Base-by-base conservation (phyloP, 2,329 filamentous ascomycete species). In the Aspergillus neoniger region DNA sequence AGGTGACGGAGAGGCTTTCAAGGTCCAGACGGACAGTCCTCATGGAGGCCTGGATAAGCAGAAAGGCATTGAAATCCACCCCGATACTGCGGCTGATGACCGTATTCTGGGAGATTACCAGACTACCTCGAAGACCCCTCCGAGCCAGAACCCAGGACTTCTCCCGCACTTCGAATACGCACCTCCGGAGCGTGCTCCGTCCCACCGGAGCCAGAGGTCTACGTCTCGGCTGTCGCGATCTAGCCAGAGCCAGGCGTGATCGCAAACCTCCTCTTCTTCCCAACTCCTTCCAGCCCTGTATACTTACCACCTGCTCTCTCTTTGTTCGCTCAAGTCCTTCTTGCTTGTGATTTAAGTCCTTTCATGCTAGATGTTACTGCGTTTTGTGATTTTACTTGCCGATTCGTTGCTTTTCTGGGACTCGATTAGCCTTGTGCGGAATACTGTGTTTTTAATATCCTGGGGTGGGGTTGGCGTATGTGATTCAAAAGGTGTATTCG, bases 41-140 rank as follows among this genome's bases (percentile, higher is more conserved):
- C 74, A 77, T 51, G 74, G 75, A 7, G 77, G 76, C 0, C 62
- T 81, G 44, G 75, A 76, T 23, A 68, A 73, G 23, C 76, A 80
- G 28, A 70, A 73, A 28, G 80, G 80, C 21, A 78, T 81, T 58
- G 80, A 81, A 60, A 72, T 82, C 6, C 80, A 82, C 66, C 80
- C 80, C 0, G 77, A 75, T 17, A 82, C 80, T 9, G 72, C 74
- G 8, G 70, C 74, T 4, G 76, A 81, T 55, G 80, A 82, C 62
- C 79, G 75, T n/a, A 70, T 82, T 23, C 71, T 82, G 58, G 72
- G 66, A 5, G 69, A 79, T 28, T 72, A 76, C 51, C 68, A 71
- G 7, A 57, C 70, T 2, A 65, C 72, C 2, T 74, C 72, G 32
- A 73, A 73, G 30, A 70, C 73, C 2, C 79, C 80, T 32, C 80